phyloP scores from a whole-genome alignment of 345 rosid species.

The Eucalyptus curtisii region DNA sequence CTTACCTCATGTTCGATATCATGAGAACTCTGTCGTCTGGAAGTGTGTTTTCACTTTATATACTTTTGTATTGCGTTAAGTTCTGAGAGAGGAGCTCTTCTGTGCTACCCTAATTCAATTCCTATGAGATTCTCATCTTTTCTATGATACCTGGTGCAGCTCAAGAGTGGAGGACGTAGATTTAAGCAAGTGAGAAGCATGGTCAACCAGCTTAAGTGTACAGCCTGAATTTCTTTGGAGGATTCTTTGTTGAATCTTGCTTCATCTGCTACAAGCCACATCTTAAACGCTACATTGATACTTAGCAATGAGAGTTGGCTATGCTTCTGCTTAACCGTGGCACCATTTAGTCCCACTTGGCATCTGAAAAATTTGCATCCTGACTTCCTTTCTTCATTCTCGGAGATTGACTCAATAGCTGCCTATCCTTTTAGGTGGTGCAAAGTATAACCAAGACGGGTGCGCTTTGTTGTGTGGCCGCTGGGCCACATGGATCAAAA shows the following conservation, averaged over 20 bases:
- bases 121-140: neutral
- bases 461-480: conserved; percentile 92
- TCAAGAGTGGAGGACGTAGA: neutral
- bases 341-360: neutral
- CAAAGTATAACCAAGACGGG: conserved; percentile 83
- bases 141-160: neutral
- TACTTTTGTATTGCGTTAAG: neutral
- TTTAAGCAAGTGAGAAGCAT: neutral
- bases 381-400: neutral
- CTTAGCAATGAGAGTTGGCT: neutral
- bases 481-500: conserved; percentile 80
- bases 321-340: neutral
- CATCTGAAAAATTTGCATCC: neutral
- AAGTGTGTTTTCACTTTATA: neutral
- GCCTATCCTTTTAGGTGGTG: neutral
- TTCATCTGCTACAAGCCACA: neutral
- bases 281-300: neutral
- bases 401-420: neutral
- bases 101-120: neutral
- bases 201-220: neutral
- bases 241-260: neutral
- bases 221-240: neutral
- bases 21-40: neutral
- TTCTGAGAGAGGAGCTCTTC: neutral
- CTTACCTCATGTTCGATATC: neutral